These are phyloP conservation scores for Massariosphaeria phaeospora DNA, from an alignment of 495 filamentous ascomycete species.

Conservation along the genomic window DNA sequence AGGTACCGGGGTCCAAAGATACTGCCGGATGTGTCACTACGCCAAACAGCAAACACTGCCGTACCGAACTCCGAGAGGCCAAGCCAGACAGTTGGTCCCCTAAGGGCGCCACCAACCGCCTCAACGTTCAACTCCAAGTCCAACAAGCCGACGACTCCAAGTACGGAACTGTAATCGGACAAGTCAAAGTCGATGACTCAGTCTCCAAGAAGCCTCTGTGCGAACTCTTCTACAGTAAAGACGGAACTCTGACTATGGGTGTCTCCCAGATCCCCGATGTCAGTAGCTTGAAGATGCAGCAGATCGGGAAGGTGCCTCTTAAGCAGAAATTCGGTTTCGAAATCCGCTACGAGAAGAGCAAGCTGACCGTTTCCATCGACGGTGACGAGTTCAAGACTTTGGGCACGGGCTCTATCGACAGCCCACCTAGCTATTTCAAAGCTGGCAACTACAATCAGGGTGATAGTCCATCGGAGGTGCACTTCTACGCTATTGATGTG, in stretches of 20 bases:
- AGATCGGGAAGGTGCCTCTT: constrained; percentile 34
- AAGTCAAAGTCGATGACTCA: constrained; percentile 38
- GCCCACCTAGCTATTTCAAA: constrained; percentile 45
- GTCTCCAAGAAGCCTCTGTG: constrained; percentile 39
- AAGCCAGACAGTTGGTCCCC: constrained; percentile 35
- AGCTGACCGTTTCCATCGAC: constrained; percentile 38
- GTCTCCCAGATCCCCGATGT: constrained; percentile 34
- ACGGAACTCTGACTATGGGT: constrained; percentile 38
- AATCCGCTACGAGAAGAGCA: constrained; percentile 36
- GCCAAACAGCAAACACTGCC: constrained; percentile 41
- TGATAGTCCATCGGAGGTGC: constrained; percentile 32
- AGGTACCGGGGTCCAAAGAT: constrained; percentile 33
- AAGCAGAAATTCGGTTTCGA: constrained; percentile 38
- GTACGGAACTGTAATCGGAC: constrained; percentile 42
- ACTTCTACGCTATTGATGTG: constrained; percentile 37
- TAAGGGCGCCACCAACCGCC: constrained; percentile 33
- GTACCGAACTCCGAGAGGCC: constrained; percentile 43
- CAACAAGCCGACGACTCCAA: constrained; percentile 33
- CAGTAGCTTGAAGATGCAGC: constrained; percentile 32
- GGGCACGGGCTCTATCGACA: constrained; percentile 32
- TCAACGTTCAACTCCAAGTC: constrained; percentile 36
- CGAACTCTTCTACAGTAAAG: constrained; percentile 40
- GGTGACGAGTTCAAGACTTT: constrained; percentile 32
- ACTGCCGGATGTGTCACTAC: constrained; percentile 41
- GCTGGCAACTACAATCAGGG: constrained; percentile 46